Conservation (phyloP, 495 filamentous ascomycete genomes). For the Penicillium maclennaniae region DNA sequence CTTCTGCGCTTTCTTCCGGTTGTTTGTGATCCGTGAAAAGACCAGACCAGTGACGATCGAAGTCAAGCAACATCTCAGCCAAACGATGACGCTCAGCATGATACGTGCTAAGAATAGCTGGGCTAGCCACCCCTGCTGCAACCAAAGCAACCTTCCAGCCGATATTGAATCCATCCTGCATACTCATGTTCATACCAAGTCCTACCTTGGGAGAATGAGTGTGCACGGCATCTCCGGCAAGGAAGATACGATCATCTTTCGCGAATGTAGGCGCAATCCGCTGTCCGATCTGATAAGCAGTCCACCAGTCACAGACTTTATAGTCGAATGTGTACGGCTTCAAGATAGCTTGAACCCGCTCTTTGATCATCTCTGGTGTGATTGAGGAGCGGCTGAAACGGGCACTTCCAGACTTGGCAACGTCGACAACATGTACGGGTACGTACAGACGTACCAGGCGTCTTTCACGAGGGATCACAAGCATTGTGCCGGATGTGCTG, state of each 20-base stretch:
- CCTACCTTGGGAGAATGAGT: slow-evolving; percentile 83
- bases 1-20: background rate
- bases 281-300: slow-evolving; percentile 62
- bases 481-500: slow-evolving; percentile 56
- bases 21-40: slow-evolving; percentile 16
- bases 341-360: slow-evolving; percentile 57
- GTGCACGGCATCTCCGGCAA: slow-evolving; percentile 79
- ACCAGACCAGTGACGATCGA: slow-evolving; percentile 48
- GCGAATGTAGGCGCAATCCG: slow-evolving; percentile 66
- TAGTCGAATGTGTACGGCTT: slow-evolving; percentile 59
- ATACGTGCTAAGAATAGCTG: slow-evolving; percentile 65
- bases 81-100: slow-evolving; percentile 64
- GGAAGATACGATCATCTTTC: slow-evolving; percentile 64
- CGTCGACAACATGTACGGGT: slow-evolving; percentile 47
- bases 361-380: slow-evolving; percentile 54
- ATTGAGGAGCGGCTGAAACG: slow-evolving; percentile 52
- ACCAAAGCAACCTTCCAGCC: slow-evolving; percentile 77
- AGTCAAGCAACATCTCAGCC: slow-evolving; percentile 66
- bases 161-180: slow-evolving; percentile 75
- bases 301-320: slow-evolving; percentile 57
- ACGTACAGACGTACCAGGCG: slow-evolving; percentile 67
- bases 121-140: slow-evolving; percentile 52
- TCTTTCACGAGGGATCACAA: slow-evolving; percentile 66
- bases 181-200: slow-evolving; percentile 81
- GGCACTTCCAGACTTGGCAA: background rate